phyloP scores from a whole-genome alignment of 768 basidiomycete species.

The Daedaleopsis nitida region DNA sequence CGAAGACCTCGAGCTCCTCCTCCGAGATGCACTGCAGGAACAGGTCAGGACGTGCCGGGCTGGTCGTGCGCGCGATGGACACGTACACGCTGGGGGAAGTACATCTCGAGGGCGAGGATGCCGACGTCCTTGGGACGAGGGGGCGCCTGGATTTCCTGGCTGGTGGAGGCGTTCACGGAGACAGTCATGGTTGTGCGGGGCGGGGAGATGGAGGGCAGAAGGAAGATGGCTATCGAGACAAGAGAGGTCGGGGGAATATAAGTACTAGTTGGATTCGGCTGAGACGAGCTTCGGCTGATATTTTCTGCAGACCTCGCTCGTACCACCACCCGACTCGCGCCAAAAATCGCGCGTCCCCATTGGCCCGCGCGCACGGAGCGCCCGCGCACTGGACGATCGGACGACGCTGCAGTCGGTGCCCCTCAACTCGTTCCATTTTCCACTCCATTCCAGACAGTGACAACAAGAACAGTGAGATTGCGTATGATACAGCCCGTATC shows the following conservation, averaged over 20 bases:
- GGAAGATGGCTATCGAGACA: constrained; percentile 1
- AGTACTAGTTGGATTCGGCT: constrained; percentile 27
- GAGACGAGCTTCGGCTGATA: constrained; percentile 29
- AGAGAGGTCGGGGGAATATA: constrained; percentile 8
- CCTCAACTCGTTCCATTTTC: neutral
- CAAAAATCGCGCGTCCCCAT: neutral
- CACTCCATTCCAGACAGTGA: neutral
- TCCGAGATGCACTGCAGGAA: constrained; percentile 85
- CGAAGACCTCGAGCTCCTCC: constrained; percentile 90
- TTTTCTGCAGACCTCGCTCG: constrained; percentile 26
- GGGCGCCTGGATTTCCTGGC: constrained; percentile 27
- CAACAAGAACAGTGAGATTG: neutral
- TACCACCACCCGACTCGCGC: constrained; percentile 24
- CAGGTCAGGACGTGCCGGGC: constrained; percentile 1
- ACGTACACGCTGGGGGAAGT: constrained; percentile 77
- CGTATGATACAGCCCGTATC: neutral
- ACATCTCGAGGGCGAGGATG: constrained; percentile 90
- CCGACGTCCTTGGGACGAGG: constrained; percentile 90
- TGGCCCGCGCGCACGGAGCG: neutral
- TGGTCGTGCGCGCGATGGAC: neutral
- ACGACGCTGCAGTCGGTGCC: neutral
- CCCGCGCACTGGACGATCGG: neutral
- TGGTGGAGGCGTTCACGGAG: constrained; percentile 26
- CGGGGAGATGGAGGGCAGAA: constrained; percentile 14
- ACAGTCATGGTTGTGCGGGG: constrained; percentile 29